Base-by-base conservation (phyloP, 176 grass and related monocot species). In the Pontederia paniculata region DNA sequence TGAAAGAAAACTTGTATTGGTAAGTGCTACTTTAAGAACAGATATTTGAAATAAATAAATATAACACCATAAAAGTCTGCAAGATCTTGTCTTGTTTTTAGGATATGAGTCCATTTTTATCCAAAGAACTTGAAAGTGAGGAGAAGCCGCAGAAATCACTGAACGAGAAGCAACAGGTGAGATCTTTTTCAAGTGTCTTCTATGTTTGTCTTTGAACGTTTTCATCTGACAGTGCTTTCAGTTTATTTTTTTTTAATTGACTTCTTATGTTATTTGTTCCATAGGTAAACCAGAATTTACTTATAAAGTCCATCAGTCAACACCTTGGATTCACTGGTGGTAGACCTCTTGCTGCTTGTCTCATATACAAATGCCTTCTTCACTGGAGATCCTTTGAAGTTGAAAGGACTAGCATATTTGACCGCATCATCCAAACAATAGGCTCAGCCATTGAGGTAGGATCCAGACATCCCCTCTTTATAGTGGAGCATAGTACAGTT, bases 131-230 rank as follows among this genome's bases (percentile, higher is more conserved):
- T 68, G 72, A 88, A 65, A 76, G 63, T 22, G 81, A 80, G 68
- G 89, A 88, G 52, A 95, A 78, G 70, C 75, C 78, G 49, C 89
- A 82, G 48, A 85, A 77, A 58, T 58, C 74, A 60, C 73, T 81
- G 23, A 76, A 79, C 67, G 74, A 82, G 55, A 88, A 88, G 81
- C 77, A 80, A 63, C 89, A 74, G 84, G 89, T 88, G 72, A 68
- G 70, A 37, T 11, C 65, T 54, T n/a, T n/a, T n/a, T n/a, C 63
- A 49, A 13, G 53, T 64, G 51, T 31, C 45, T 23, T n/a, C n/a
- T n/a, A n/a, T n/a, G n/a, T 60, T 66, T 42, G 22, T 73, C 42
- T 64, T 6, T 37, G 28, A n/a, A 37, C 7, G 28, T 37, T 37
- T 37, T 2, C 28, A 37, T 37, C 28, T 37, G 5, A 37, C 7